Conservation (phyloP, 2,329 filamentous ascomycete genomes). For the Fusarium setosum region DNA sequence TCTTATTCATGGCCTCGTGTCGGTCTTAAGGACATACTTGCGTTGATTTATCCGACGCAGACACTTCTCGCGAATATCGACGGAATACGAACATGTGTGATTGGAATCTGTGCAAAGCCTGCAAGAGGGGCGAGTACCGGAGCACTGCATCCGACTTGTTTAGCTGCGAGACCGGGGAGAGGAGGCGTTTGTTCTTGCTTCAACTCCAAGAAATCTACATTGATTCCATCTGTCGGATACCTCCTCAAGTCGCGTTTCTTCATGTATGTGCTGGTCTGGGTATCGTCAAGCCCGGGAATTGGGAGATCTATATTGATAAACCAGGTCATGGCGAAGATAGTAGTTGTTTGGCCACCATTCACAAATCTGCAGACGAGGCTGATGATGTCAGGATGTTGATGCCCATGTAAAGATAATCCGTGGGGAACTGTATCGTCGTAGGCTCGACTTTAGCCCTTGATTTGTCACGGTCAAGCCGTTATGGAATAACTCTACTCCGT, state of each 20-base stretch:
- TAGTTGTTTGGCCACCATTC: no score
- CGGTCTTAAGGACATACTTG: background rate
- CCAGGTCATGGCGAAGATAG: background rate
- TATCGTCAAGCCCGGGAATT: background rate
- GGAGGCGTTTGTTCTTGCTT: background rate
- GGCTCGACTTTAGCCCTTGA: background rate
- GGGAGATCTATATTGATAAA: background rate
- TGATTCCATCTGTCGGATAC: background rate
- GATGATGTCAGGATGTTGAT: background rate
- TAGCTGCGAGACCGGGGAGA: rapidly evolving
- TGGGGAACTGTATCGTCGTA: background rate
- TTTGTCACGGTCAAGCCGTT: background rate
- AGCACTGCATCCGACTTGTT: background rate
- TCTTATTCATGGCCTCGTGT: no score
- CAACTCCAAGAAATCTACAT: background rate
- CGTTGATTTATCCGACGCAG: background rate
- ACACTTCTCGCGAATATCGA: background rate
- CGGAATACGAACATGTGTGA: background rate
- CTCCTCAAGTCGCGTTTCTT: background rate
- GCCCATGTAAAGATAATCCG: background rate
- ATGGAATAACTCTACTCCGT: no score
- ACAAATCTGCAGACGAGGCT: background rate
- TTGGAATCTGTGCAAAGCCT: background rate
- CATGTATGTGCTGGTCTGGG: background rate
- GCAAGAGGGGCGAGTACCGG: background rate